Percentiles rank a stretch among this genome's conserved stretches.
Conservation (phyloP, 129 eudicot genomes). For the Saussurea involucrata region DNA sequence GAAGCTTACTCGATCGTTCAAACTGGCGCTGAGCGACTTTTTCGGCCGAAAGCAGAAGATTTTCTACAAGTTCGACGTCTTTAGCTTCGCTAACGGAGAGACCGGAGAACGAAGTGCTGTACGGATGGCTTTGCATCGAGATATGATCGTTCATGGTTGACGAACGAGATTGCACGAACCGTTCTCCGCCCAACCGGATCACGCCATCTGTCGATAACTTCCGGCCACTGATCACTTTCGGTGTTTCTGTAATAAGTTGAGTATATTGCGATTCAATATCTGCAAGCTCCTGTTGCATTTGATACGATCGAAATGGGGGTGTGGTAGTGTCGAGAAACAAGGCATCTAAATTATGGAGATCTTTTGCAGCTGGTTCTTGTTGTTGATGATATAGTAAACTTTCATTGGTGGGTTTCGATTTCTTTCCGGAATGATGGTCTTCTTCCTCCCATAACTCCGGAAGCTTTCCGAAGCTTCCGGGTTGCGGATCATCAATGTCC, state of each 20-base stretch:
- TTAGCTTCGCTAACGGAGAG: conserved; percentile 31
- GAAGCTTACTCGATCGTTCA: conserved; percentile 44
- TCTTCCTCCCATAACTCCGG: conserved; percentile 23
- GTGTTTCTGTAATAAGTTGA: conserved; percentile 8
- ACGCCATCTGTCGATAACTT: conserved; percentile 44
- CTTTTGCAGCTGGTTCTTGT: conserved; percentile 17
- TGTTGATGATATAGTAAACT: conserved; percentile 3
- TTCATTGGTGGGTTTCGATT: neutral
- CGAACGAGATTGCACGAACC: conserved; percentile 43
- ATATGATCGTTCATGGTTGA: conserved; percentile 14
- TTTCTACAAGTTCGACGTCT: conserved; percentile 44
- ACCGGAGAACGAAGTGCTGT: conserved; percentile 22
- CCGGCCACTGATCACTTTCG: conserved; percentile 2
- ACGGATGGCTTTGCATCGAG: conserved; percentile 33
- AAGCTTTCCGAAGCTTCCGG: neutral
- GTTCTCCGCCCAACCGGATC: conserved; percentile 48
- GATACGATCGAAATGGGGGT: conserved; percentile 25
- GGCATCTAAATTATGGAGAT: conserved; percentile 20
- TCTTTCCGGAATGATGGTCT: neutral
- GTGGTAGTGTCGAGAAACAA: conserved; percentile 24
- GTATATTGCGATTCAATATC: conserved; percentile 27
- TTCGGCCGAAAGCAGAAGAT: conserved; percentile 51
- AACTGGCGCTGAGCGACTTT: conserved; percentile 35
- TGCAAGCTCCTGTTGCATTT: conserved; percentile 28
- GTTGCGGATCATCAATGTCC: neutral